Base-by-base conservation (phyloP, 1,284 basidiomycete species). In the Ceratobasidium sp. region DNA sequence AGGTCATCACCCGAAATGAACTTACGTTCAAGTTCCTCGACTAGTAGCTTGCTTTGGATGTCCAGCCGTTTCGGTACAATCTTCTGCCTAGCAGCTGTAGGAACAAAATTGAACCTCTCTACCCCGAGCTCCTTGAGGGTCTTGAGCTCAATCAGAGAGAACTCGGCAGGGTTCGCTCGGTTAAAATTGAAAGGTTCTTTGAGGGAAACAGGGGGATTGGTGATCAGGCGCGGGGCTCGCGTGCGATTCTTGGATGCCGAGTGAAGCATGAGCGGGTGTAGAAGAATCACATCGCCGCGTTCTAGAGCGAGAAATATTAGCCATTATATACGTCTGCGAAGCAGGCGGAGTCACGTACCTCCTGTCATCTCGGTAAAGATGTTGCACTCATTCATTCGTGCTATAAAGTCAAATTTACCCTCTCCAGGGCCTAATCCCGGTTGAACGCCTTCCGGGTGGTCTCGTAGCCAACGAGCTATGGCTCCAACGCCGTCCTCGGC, bases 251-350 rank as follows among this genome's bases (percentile, higher is more conserved):
- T 88, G 54, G 88, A 88, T n/a, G 90, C 89, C 11, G 89, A 87
- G 80, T 90, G 89, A 76, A 89, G 82, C 89, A 90, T 90, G 77
- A 91, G 82, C 0, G 89, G 89, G 82, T 90, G 89, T 83, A 90
- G 83, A 40, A 91, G 84, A 22, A 90, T 86, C 34, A 90, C 89
- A 80, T 90, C 90, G 29, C 89, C 90, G 62, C 57, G 64, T 25
- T 77, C 73, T 77, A 40, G 54, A 25, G 29, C 46, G 52, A 29
- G 52, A 51, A 32, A 49, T 59, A 76, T 25, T 68, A 37, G 37
- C 52, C 59, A 51, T 59, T 37, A 13, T 29, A 65, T 65, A 32
- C 40, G 66, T 34, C 8, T 46, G 56, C 64, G 61, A 52, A 59
- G 62, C 52, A 75, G 66, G 49, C 75, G 52, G 29, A 77, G 56